Base-by-base conservation (phyloP, 2,329 filamentous ascomycete species). In the Neofusicoccum sp. region DNA sequence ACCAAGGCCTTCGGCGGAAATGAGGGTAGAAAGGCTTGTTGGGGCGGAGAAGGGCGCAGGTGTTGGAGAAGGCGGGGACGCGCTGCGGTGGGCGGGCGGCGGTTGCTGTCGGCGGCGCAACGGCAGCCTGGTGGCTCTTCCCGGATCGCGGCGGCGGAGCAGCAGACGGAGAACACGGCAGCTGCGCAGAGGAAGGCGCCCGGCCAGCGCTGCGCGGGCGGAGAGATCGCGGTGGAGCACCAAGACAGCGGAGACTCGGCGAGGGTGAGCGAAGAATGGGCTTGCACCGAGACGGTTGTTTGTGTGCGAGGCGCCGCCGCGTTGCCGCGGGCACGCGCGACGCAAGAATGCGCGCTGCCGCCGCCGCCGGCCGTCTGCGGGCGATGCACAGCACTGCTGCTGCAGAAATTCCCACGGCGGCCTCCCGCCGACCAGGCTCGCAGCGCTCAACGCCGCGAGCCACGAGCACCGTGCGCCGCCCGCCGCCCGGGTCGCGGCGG, bases 1-100 rank as follows among this genome's bases (percentile, higher is more conserved):
- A 48, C 58, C 58, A 61, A 61, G 58, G 33, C 41, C 45, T 60
- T n/a, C 14, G 14, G 38, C 45, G 30, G 45, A 60, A 49, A 60
- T 49, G 57, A 49, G 33, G 45, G n/a, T 44, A 9, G 36, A 54
- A 33, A 36, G 12, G 2, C 7, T 41, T n/a, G 36, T 20, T 16
- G 26, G 45, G 34, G 14, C 28, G 57, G 44, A 59, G 44, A 41
- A 20, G 41, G 34, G 33, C 3, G 44, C 6, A 33, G 57, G 30
- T 16, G 34, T 9, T 40, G 12, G 57, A 49, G 40, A 49, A 40
- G 34, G n/a, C 33, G 16, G 41, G 26, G 44, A 26, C n/a, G 26
- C 24, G 12, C 9, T 26, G 43, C n/a, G 6, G 38, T 31, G 16
- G 45, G 51, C 34, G 51, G 36, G 24, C 16, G 51, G n/a, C 43